Percentiles rank a stretch among this genome's conserved stretches.
Conservation (phyloP, 306 rosid species). For the Calophaca sinica region DNA sequence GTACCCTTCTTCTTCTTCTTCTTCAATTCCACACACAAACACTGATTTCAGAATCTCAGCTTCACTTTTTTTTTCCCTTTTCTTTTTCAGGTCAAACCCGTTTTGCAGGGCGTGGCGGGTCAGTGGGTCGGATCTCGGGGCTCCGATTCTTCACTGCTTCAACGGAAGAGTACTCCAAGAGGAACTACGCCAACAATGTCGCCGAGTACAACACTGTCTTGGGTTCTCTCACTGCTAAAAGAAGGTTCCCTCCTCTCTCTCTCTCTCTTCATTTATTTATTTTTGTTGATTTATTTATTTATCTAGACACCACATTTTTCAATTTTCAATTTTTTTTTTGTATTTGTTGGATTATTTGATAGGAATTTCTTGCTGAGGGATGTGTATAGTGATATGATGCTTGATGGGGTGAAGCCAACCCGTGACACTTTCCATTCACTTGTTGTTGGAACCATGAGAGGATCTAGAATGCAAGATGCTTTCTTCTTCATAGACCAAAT, state of each 20-base stretch:
- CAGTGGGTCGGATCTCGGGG: slow-evolving; percentile 57
- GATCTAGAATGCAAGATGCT: slow-evolving; percentile 77
- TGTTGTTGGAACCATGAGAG: slow-evolving; percentile 79
- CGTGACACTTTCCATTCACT: slow-evolving; percentile 83
- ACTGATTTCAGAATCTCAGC: slow-evolving; percentile 7
- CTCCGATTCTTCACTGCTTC: slow-evolving; percentile 58
- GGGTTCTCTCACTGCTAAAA: slow-evolving; percentile 63
- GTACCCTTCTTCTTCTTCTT: slow-evolving; percentile 27
- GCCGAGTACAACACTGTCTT: slow-evolving; percentile 86
- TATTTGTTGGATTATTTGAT: slow-evolving; percentile 31
- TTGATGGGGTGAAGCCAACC: slow-evolving; percentile 93
- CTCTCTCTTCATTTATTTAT: no score
- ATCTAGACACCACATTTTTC: neutral
- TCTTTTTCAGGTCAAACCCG: slow-evolving; percentile 1
- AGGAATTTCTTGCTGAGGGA: slow-evolving; percentile 81
- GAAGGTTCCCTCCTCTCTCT: slow-evolving; percentile 51
- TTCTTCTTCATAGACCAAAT: slow-evolving; percentile 82
- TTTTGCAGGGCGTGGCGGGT: slow-evolving; percentile 58
- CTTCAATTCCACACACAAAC: neutral
- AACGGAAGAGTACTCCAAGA: slow-evolving; percentile 66
- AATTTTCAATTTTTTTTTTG: neutral
- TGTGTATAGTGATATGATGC: slow-evolving; percentile 85
- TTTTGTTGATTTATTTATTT: neutral
- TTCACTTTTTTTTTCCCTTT: neutral
- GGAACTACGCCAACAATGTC: slow-evolving; percentile 83